These are phyloP conservation scores for Trichoderma polysporum DNA, from an alignment of 2,329 filamentous ascomycete species.

Conservation along the genomic window DNA sequence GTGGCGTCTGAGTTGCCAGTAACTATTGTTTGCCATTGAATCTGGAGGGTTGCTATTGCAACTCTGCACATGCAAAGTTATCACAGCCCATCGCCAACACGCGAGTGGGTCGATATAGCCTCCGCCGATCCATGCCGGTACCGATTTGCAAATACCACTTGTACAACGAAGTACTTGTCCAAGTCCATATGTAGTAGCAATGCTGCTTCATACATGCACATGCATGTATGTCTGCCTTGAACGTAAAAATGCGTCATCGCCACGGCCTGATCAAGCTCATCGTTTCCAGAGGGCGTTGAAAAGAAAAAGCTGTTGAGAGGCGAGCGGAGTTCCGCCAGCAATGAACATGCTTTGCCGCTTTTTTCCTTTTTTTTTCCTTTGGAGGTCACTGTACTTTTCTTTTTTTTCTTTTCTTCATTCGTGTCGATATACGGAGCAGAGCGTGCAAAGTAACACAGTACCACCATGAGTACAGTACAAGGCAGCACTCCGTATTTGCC, in stretches of 20 bases:
- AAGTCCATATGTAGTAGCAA: background rate
- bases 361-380: background rate
- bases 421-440: background rate
- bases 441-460: background rate
- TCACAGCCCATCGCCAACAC: conserved; percentile 14
- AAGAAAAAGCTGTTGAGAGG: background rate
- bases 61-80: conserved; percentile 15
- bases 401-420: too few species aligned
- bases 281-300: background rate
- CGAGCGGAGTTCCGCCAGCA: background rate
- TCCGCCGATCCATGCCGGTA: conserved; percentile 15
- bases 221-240: background rate
- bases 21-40: background rate
- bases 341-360: background rate
- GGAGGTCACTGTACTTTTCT: background rate
- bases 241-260: background rate
- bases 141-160: conserved; percentile 5
- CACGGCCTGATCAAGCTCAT: background rate
- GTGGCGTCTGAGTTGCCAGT: conserved; percentile 16
- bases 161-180: background rate
- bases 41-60: conserved; percentile 6
- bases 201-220: background rate
- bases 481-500: background rate
- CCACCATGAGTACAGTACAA: background rate
- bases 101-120: conserved; percentile 16